phyloP scores from a whole-genome alignment of 2,329 filamentous ascomycete species.

The Colletotrichum sp. region DNA sequence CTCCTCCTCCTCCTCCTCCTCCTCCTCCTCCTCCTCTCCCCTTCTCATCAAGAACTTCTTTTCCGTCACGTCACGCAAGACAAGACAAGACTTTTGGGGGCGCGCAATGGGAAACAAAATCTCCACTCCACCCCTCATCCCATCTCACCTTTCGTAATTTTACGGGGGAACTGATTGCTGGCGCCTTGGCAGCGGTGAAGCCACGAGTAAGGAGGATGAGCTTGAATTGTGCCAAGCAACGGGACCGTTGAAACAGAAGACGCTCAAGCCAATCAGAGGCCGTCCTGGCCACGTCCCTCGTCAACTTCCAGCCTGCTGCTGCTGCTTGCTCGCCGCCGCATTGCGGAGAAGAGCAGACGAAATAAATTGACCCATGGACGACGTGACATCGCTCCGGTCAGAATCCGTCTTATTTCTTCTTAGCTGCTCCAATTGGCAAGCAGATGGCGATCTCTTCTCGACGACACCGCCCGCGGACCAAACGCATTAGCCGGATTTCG shows the following conservation, averaged over 20 bases:
- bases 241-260: not conserved
- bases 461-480: not conserved
- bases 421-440: not conserved
- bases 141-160: not conserved
- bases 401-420: not conserved
- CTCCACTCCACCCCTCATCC: not conserved
- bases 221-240: constrained; percentile 10
- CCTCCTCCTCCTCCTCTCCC: not conserved
- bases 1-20: not conserved
- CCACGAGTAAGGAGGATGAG: constrained; percentile 4
- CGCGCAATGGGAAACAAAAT: not conserved
- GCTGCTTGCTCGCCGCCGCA: not conserved
- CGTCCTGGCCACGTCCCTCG: not conserved
- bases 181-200: not conserved
- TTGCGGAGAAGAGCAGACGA: not conserved
- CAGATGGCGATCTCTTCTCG: not conserved
- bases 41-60: not conserved
- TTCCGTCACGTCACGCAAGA: not conserved
- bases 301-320: not conserved
- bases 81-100: not conserved
- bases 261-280: not conserved
- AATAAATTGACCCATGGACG: not conserved
- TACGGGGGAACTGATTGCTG: not conserved
- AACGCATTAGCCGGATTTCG: not conserved
- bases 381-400: constrained; percentile 11